A percentile compares a stretch with the other conserved stretches of the same genome.
Conservation (phyloP, 1,284 basidiomycete species). For the Termitomyces sp. region DNA sequence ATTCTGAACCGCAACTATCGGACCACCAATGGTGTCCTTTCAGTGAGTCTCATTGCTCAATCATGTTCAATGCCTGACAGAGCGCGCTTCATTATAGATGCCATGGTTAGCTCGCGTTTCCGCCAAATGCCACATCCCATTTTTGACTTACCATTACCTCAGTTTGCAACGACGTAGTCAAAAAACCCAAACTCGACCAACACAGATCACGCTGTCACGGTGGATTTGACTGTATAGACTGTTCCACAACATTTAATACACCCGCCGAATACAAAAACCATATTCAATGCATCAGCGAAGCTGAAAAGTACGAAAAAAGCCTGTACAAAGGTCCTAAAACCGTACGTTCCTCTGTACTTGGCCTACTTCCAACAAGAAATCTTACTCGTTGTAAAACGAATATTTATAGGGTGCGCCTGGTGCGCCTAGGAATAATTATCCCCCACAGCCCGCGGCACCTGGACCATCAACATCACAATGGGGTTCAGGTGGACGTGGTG, state of each 20-base stretch:
- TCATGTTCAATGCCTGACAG: background rate
- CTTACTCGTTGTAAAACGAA: background rate
- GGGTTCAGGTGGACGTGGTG: constrained; percentile 10
- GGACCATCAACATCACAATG: constrained; percentile 7
- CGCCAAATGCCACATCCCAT: background rate
- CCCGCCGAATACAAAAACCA: constrained; percentile 78
- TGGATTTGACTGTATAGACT: constrained; percentile 86
- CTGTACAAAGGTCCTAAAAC: constrained; percentile 78
- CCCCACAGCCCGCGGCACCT: constrained; percentile 11
- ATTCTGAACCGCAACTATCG: background rate
- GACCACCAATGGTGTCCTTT: constrained; percentile 28
- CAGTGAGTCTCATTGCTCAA: constrained; percentile 27
- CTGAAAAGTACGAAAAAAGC: constrained; percentile 86
- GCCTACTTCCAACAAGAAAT: background rate
- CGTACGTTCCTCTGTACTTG: constrained; percentile 26
- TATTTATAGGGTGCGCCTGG: constrained; percentile 12
- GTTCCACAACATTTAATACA: constrained; percentile 72
- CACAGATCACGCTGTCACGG: constrained; percentile 57
- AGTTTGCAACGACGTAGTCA: constrained; percentile 82
- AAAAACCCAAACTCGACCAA: constrained; percentile 85
- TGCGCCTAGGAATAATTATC: constrained; percentile 20
- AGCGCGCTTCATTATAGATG: constrained; percentile 27
- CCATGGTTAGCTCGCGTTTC: constrained; percentile 29
- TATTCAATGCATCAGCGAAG: constrained; percentile 83
- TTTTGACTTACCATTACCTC: constrained; percentile 6